These are phyloP conservation scores for Trichoderma lentiforme DNA, from an alignment of 2,329 filamentous ascomycete genomes.

Conservation along the genomic window DNA sequence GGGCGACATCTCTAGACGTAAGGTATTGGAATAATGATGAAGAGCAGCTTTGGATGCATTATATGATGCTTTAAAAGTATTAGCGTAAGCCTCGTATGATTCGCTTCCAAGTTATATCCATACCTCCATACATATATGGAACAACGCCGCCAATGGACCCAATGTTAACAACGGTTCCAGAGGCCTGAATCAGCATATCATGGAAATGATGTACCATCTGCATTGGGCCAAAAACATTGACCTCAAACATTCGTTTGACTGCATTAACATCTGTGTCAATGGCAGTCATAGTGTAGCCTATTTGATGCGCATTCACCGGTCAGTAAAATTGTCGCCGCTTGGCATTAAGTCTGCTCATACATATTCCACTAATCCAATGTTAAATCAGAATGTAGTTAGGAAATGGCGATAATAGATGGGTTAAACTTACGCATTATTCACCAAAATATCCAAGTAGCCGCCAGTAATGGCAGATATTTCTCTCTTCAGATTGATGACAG, in stretches of 20 bases:
- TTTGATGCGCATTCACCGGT: neutral
- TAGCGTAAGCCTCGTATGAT: neutral
- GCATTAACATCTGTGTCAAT: conserved; percentile 31
- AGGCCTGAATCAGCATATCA: conserved; percentile 22
- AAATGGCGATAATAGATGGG: too few species aligned
- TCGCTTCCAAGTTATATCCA: neutral
- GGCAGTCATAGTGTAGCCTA: conserved; percentile 28
- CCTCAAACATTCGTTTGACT: conserved; percentile 38
- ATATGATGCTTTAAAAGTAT: conserved; percentile 12
- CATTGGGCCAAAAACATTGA: conserved; percentile 41
- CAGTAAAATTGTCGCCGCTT: neutral
- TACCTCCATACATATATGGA: conserved; percentile 22
- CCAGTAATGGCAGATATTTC: conserved; percentile 19
- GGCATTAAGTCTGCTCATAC: neutral
- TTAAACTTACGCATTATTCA: neutral
- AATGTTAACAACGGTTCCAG: conserved; percentile 27
- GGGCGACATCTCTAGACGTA: conserved; percentile 26
- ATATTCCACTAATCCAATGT: neutral
- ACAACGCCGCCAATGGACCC: conserved; percentile 25
- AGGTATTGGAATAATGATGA: conserved; percentile 23
- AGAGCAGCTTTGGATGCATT: conserved; percentile 26
- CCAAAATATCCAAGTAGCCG: neutral
- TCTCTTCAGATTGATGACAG: conserved; percentile 25
- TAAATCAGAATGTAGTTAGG: neutral
- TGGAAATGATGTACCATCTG: conserved; percentile 24